Conservation (phyloP, 352 stramenopile species). For the Phytophthora pistaciae region DNA sequence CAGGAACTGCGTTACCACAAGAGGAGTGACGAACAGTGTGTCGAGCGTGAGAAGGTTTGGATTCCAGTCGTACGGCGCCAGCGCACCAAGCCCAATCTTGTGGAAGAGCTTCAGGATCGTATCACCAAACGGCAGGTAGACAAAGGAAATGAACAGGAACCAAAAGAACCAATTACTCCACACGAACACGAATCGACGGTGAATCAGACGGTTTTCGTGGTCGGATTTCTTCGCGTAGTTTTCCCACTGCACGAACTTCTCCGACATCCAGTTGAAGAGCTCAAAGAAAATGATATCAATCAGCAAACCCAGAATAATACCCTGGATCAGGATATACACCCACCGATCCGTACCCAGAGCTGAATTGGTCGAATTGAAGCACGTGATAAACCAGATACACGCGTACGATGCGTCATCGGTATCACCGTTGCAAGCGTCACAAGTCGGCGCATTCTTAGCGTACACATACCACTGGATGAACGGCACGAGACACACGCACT, state of each 20-base stretch:
- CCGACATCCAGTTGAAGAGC: constrained; percentile 89
- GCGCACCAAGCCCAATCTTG: constrained; percentile 49
- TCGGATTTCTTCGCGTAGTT: constrained; percentile 91
- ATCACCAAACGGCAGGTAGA: constrained; percentile 90
- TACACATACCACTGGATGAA: constrained; percentile 94
- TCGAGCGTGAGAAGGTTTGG: constrained; percentile 82
- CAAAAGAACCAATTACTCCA: constrained; percentile 95
- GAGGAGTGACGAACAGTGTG: constrained; percentile 88
- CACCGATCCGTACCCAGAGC: constrained; percentile 86
- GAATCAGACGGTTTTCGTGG: constrained; percentile 88
- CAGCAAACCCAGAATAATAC: constrained; percentile 80
- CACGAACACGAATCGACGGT: constrained; percentile 90
- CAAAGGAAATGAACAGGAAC: constrained; percentile 91
- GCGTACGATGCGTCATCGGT: constrained; percentile 55
- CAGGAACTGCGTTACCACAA: constrained; percentile 90
- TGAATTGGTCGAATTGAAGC: constrained; percentile 78
- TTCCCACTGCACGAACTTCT: constrained; percentile 89
- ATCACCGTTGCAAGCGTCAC: constrained; percentile 62
- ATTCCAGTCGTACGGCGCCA: constrained; percentile 81
- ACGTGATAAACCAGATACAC: constrained; percentile 88
- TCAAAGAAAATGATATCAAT: constrained; percentile 93
- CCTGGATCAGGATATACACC: constrained; percentile 91
- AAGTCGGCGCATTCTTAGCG: constrained; percentile 85
- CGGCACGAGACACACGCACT: constrained; percentile 85
- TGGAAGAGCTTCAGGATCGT: constrained; percentile 70